A percentile compares a stretch with the other conserved stretches of the same genome.
Conservation (phyloP, 1,284 basidiomycete genomes). For the Marasmius fiardii region DNA sequence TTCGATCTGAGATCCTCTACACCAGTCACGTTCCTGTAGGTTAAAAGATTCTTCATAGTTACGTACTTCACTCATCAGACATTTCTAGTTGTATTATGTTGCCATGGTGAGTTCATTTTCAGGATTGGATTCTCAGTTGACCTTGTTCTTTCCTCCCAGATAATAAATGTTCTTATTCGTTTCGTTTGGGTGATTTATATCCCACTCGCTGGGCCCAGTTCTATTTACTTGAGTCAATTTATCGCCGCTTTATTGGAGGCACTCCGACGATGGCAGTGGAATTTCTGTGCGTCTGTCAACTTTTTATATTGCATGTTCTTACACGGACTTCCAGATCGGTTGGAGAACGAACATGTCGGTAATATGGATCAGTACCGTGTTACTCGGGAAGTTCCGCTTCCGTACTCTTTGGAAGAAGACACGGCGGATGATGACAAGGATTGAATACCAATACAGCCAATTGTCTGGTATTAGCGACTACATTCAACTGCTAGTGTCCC, state of each 20-base stretch:
- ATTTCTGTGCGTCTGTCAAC: constrained; percentile 65
- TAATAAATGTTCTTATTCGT: constrained; percentile 71
- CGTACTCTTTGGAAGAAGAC: constrained; percentile 58
- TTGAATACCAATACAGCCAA: neutral
- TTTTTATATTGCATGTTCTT: constrained; percentile 7
- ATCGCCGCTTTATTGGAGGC: constrained; percentile 75
- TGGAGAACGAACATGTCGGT: constrained; percentile 87
- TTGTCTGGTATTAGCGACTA: neutral
- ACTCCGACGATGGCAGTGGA: constrained; percentile 86
- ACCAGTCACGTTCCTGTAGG: constrained; percentile 54
- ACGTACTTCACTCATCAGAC: neutral
- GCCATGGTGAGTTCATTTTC: constrained; percentile 51
- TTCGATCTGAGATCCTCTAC: constrained; percentile 78
- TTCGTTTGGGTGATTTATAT: constrained; percentile 86
- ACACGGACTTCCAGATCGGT: constrained; percentile 45
- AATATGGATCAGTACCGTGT: constrained; percentile 86
- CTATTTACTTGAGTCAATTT: constrained; percentile 57
- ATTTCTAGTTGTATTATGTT: constrained; percentile 66
- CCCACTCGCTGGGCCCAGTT: constrained; percentile 45
- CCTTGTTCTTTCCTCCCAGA: constrained; percentile 30
- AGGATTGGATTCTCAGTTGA: neutral
- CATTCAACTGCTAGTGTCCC: too few relatives aligned
- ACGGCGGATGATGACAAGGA: constrained; percentile 26
- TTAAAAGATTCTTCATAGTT: constrained; percentile 14
- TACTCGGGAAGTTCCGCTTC: constrained; percentile 73